A percentile compares a stretch with the other conserved stretches of the same genome.
Conservation (phyloP, 805 yeast genomes). For the Saturnispora bothae region DNA sequence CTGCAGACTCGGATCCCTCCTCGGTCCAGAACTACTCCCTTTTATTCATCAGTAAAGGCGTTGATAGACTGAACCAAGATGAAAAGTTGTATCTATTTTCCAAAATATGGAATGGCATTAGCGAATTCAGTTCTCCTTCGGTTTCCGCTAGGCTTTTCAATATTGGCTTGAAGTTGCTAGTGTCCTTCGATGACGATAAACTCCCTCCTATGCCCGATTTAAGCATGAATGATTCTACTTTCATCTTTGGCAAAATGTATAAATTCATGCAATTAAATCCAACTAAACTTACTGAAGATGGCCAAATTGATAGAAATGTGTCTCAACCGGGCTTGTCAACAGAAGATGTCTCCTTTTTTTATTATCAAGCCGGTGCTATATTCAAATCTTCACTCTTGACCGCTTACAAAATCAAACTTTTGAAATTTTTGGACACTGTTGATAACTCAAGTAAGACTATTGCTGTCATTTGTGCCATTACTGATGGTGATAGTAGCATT, state of each 20-base stretch:
- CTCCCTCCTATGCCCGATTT: background rate
- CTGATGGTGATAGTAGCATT: conserved; percentile 46
- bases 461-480: conserved; percentile 48
- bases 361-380: conserved; percentile 56
- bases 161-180: conserved; percentile 40
- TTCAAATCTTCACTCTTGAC: conserved; percentile 40
- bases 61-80: conserved; percentile 38
- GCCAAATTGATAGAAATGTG: conserved; percentile 33
- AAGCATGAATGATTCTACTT: conserved; percentile 31
- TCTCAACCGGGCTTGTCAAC: conserved; percentile 56
- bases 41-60: conserved; percentile 56
- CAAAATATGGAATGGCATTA: conserved; percentile 35
- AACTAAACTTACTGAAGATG: conserved; percentile 25
- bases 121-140: conserved; percentile 22
- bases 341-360: conserved; percentile 49
- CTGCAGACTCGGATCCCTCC: conserved; percentile 32
- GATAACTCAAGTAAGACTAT: conserved; percentile 29
- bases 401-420: conserved; percentile 30
- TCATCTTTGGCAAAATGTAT: conserved; percentile 37
- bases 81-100: conserved; percentile 38
- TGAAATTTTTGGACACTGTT: conserved; percentile 31
- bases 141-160: conserved; percentile 49
- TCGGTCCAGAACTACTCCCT: conserved; percentile 53
- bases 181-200: background rate
- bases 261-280: conserved; percentile 52